These are phyloP conservation scores for Ceratobasidium sp. DNA, from an alignment of 1,284 basidiomycete species.

Conservation along the genomic window DNA sequence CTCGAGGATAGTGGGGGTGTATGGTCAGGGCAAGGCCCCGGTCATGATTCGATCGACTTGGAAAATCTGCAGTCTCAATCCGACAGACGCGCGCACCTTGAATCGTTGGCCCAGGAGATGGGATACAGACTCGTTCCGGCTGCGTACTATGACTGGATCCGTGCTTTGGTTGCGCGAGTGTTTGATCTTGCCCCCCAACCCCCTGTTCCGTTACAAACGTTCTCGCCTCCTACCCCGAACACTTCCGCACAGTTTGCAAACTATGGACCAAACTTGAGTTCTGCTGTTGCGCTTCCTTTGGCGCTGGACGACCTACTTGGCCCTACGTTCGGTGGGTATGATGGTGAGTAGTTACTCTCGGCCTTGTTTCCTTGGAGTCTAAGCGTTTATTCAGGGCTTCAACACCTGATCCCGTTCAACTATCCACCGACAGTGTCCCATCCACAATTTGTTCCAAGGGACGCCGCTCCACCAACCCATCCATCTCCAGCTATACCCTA, in stretches of 20 bases:
- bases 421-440: not conserved
- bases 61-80: not conserved
- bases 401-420: not conserved
- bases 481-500: not conserved
- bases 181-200: not conserved
- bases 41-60: not conserved
- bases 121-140: not conserved
- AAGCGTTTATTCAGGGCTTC: not conserved
- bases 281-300: not conserved
- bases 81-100: not conserved
- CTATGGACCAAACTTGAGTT: not conserved
- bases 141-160: not conserved
- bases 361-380: not conserved
- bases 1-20: not conserved
- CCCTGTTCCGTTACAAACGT: not conserved
- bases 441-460: not conserved
- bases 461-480: no score
- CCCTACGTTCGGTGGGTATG: not conserved
- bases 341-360: not conserved
- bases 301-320: not conserved
- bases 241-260: not conserved
- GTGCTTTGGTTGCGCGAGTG: not conserved
- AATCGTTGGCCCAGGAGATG: not conserved
- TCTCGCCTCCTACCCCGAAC: not conserved
- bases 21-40: slow-evolving; percentile 1